These are phyloP conservation scores for Ilyonectria sp. DNA, from an alignment of 2,329 filamentous ascomycete genomes.

Conservation along the genomic window DNA sequence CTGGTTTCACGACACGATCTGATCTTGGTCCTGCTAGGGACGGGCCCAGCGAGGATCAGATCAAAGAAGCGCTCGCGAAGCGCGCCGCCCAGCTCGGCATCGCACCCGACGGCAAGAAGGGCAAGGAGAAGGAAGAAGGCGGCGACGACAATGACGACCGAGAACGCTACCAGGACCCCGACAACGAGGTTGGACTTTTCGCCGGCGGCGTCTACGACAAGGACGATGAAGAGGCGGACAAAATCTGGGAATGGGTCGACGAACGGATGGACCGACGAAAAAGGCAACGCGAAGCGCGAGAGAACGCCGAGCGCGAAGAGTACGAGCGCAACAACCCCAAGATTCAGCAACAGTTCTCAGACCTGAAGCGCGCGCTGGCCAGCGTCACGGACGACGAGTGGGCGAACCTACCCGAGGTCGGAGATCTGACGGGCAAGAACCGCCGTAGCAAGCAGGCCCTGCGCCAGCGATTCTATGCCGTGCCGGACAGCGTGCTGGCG, in stretches of 20 bases:
- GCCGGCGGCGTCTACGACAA: slow-evolving; percentile 96
- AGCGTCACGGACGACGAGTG: slow-evolving; percentile 96
- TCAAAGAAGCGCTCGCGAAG: slow-evolving; percentile 97
- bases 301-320: slow-evolving; percentile 91
- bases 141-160: slow-evolving; percentile 80
- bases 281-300: slow-evolving; percentile 93
- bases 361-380: slow-evolving; percentile 90
- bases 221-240: slow-evolving; percentile 97
- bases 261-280: slow-evolving; percentile 97
- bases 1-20: slow-evolving; percentile 96
- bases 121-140: slow-evolving; percentile 80
- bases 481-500: slow-evolving; percentile 95
- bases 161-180: slow-evolving; percentile 92
- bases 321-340: slow-evolving; percentile 98
- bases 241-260: slow-evolving; percentile 95
- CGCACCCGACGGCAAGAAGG: slow-evolving; percentile 77
- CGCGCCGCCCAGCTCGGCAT: slow-evolving; percentile 87
- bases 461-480: slow-evolving; percentile 91
- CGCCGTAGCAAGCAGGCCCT: slow-evolving; percentile 86
- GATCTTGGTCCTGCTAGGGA: slow-evolving; percentile 96
- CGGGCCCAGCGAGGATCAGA: slow-evolving; percentile 96
- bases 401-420: slow-evolving; percentile 95
- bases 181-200: slow-evolving; percentile 96
- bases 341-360: slow-evolving; percentile 97
- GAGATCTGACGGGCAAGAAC: slow-evolving; percentile 96